Evolutionary conservation across 768 basidiomycete species (phyloP), one percentile per base, ranked within the genome.

Genomic region (Xerocomus brunneocitrinus): DNA sequence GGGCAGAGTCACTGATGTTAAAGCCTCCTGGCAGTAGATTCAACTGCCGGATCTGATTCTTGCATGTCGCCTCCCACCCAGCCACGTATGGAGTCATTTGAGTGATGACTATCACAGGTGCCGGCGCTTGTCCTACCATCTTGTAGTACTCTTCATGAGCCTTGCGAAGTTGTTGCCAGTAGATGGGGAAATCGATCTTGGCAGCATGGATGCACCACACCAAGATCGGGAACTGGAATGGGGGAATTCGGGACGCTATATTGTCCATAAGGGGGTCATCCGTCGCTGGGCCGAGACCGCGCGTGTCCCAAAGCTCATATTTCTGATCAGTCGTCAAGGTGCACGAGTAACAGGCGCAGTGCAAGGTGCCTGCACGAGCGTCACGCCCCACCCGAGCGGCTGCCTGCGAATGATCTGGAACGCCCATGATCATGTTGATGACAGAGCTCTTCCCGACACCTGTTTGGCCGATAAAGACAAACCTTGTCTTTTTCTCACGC

Each of bases 371-470:
- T 7, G 30, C 10, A 10, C 13, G 31, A 9, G 8, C 19, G 7
- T 8, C n/a, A 16, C 24, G 28, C 4, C 39, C 28, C 30, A 50
- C 49, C 19, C 7, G 22, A n/a, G 49, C 49, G 2, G 39, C 31
- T 3, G 25, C 14, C 22, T n/a, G 12, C 13, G 39, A 40, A 3
- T 41, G 28, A 13, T 41, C 22, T 19, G 30, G 28, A 41, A 50
- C 5, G 0, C 27, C 30, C 22, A 22, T 41, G 8, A 50, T 41
- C 40, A 41, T 50, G 22, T 50, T 50, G 30, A 41, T 24, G 14
- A 50, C 40, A 16, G 49, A 30, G 36, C 48, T 49, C 30, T 49
- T 49, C 14, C 48, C 48, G 28, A 41, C 39, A 41, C 48, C 39
- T 14, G 30, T 32, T n/a, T 41, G 40, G 13, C 49, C 39, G 7